Base-by-base conservation (phyloP, 768 basidiomycete species). In the Boletus eberwhitei region DNA sequence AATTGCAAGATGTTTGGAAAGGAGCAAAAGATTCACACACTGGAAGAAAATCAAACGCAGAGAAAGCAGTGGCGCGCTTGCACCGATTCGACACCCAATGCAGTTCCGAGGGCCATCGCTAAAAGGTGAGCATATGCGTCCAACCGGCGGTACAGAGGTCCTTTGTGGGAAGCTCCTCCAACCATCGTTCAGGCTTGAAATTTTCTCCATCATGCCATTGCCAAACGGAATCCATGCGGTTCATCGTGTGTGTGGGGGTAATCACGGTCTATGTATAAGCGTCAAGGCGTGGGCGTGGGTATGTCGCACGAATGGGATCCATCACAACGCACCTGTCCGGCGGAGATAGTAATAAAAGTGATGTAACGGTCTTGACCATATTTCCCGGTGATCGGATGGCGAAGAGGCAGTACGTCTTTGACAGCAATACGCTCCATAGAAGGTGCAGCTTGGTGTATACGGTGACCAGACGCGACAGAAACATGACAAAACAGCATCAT, bases 41-140 rank as follows among this genome's bases (percentile, higher is more conserved):
- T 13, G 12, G 22, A 14, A 26, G 42, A 17, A 17, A 0, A 12
- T 0, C n/a, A 35, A 37, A 29, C 40, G 2, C 5, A 4, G 8
- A 8, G n/a, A 19, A 22, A 41, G 13, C 8, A 1, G 13, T 8
- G 8, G 8, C 14, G 4, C 6, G 32, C 8, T 17, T 26, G 8
- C 43, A 54, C 52, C 40, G 22, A 43, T 34, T 38, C 55, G 53
- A 32, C 32, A 57, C 34, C 52, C 53, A 26, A 55, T 55, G 13
- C 55, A 55, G 8, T 43, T 55, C 13, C 55, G 31, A 9, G 47
- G 55, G 16, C 55, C 53, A 21, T 55, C 53, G 17, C 47, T 48
- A 26, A 13, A 55, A 55, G 0, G 55, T 48, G 16, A 57, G 55
- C 0, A 57, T 37, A 16, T 41, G 46, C 4, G 53, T 55, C 53